These are phyloP conservation scores for Eutypella sp. DNA, from an alignment of 2,329 filamentous ascomycete genomes.

Conservation along the genomic window DNA sequence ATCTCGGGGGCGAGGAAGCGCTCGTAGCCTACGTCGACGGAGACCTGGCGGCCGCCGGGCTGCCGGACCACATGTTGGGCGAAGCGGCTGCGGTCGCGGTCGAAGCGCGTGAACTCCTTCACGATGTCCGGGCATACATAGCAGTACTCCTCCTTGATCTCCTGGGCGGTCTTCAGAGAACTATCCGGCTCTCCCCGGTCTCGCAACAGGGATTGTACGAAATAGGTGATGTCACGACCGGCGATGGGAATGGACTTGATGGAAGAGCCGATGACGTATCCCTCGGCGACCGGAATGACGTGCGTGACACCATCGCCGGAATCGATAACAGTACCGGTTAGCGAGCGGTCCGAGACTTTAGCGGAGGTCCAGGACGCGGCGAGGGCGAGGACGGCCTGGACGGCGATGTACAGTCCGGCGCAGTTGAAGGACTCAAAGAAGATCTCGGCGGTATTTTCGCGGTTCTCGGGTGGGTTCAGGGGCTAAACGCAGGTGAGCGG, in stretches of 20 bases:
- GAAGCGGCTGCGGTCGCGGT: conserved; percentile 87
- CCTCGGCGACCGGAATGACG: conserved; percentile 96
- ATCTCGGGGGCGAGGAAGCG: conserved; percentile 97
- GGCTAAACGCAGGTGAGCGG: conserved; percentile 51
- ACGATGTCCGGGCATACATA: conserved; percentile 98
- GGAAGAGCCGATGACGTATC: conserved; percentile 97
- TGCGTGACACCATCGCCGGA: conserved; percentile 98
- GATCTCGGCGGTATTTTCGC: conserved; percentile 98
- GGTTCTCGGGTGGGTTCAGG: conserved; percentile 96
- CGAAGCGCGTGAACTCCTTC: conserved; percentile 94
- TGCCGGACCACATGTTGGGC: conserved; percentile 83
- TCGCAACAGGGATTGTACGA: conserved; percentile 91
- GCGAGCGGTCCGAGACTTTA: conserved; percentile 91
- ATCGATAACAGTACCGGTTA: conserved; percentile 97
- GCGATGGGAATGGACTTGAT: conserved; percentile 99
- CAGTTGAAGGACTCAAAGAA: conserved; percentile 99
- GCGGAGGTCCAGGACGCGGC: conserved; percentile 98
- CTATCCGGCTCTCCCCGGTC: conserved; percentile 96
- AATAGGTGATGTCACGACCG: conserved; percentile 97
- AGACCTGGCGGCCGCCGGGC: conserved; percentile 77
- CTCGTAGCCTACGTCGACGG: conserved; percentile 94
- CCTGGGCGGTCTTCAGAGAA: conserved; percentile 93
- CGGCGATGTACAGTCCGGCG: conserved; percentile 96
- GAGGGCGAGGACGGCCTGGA: conserved; percentile 92
- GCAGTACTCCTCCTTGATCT: conserved; percentile 98